Evolutionary conservation across 1,284 basidiomycete species (phyloP).

Genomic region (Irpex sp.): DNA sequence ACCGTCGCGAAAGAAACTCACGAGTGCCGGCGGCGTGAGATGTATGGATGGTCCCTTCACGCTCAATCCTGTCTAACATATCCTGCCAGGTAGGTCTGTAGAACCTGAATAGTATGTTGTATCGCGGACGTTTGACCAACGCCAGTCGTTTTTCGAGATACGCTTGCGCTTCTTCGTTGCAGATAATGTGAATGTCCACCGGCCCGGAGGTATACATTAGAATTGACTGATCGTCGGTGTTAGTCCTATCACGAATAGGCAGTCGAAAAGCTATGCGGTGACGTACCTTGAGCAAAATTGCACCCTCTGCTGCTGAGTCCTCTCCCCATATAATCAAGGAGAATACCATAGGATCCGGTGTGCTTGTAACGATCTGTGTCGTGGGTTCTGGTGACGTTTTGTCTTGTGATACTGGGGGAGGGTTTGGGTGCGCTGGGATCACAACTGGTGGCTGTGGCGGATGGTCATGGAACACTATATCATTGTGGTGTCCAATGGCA

Average conservation of each 20-base stretch:
- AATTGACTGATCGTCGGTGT: slow-evolving; percentile 32
- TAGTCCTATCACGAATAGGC: no score
- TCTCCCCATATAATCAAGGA: slow-evolving; percentile 8
- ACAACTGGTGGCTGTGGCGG: neutral
- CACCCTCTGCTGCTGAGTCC: slow-evolving; percentile 10
- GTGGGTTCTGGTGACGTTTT: neutral
- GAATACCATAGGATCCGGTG: slow-evolving; percentile 1
- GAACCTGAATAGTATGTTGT: slow-evolving; percentile 35
- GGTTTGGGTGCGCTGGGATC: neutral
- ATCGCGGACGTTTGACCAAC: slow-evolving; percentile 34
- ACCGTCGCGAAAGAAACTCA: slow-evolving; percentile 24
- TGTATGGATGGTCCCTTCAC: slow-evolving; percentile 41
- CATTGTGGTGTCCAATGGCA: neutral
- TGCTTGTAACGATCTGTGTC: neutral
- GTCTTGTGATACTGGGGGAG: neutral
- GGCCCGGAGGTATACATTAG: slow-evolving; percentile 41
- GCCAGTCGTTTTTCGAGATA: slow-evolving; percentile 34
- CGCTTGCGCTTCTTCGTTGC: slow-evolving; percentile 36
- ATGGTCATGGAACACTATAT: neutral
- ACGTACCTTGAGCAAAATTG: slow-evolving; percentile 8
- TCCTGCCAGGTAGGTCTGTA: slow-evolving; percentile 35
- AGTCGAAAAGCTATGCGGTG: neutral
- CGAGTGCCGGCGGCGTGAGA: slow-evolving; percentile 44
- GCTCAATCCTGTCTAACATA: slow-evolving; percentile 40
- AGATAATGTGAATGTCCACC: slow-evolving; percentile 44